Evolutionary conservation across 139 green algal species (phyloP), one percentile per base, ranked within the genome.

Genomic region (Picochlorum sp.): DNA sequence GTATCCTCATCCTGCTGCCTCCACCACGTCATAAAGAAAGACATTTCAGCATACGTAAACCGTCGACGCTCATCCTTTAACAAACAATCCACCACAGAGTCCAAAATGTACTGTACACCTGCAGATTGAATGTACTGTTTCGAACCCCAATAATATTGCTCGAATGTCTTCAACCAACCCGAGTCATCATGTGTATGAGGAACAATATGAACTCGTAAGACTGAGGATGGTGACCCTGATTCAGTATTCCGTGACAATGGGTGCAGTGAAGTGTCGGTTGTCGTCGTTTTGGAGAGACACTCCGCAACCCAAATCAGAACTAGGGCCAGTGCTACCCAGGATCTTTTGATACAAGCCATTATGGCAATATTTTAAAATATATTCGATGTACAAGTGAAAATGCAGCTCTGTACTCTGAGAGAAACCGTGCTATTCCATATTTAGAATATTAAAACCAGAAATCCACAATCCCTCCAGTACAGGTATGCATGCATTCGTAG

Each of bases 131-230:
- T 95, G n/a, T 75, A 63, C 26, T 92, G 84, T 20, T 80, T 80
- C 1, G 73, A 65, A 0, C 89, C 89, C 9, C 75, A 84, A 57
- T 85, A 90, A 72, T 96, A 96, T 71, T 96, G 84, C 57, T 95
- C 85, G 26, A 95, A 82, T 0, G 89, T 96, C 56, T 96, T 96
- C 1, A 96, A 74, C 89, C 89, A 96, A 8, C 89, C 89, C 18
- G 85, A 71, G 64, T 96, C 89, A 32, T 96, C 89, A 58, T 96
- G 89, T 4, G 82, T 87, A 65, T 96, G 89, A 5, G 76, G 68
- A 8, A 96, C 87, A 10, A 96, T 34, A 70, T 96, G 89, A 11
- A 95, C 81, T 44, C 47, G 47, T 23, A 52, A 20, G 6, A n/a
- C 18, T 18, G 16, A 30, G 26, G 4, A 30, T 30, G 28, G 47